Conservation (phyloP, 164 flowering plant genomes). For the Tetrastigma voinierianum region DNA sequence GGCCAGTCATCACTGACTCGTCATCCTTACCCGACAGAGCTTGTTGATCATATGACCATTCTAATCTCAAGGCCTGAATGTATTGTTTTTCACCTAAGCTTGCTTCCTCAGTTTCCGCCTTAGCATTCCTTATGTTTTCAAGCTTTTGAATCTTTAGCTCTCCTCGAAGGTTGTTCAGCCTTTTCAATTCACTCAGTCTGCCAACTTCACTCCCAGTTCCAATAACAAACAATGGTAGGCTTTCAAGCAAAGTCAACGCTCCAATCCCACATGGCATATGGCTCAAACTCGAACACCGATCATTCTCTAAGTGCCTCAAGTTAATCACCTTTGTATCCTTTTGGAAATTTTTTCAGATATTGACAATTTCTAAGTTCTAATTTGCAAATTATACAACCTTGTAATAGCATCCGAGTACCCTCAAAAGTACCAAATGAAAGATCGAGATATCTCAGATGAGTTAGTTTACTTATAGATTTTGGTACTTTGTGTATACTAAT, state of each 20-base stretch:
- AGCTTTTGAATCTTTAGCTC: neutral
- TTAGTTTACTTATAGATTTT: no score
- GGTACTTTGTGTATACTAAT: no score
- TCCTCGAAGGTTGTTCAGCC: neutral
- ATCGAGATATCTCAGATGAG: no score
- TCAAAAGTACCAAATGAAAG: accelerated
- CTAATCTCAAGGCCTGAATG: neutral
- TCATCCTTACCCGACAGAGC: no score
- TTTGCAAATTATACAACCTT: no score
- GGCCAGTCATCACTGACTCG: neutral
- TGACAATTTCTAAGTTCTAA: no score
- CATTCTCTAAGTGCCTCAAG: no score
- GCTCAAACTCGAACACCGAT: no score
- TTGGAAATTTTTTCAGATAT: no score
- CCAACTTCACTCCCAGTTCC: neutral
- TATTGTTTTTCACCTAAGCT: neutral
- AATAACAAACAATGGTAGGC: no score
- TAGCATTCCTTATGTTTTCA: neutral
- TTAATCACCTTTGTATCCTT: no score
- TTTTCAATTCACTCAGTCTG: neutral
- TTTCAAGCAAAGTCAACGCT: neutral
- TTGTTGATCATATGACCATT: neutral
- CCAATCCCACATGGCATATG: neutral
- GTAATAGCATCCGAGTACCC: no score
- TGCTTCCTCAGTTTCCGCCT: neutral